Conservation (phyloP, 257 asterid species). For the Capsicum chinense region DNA sequence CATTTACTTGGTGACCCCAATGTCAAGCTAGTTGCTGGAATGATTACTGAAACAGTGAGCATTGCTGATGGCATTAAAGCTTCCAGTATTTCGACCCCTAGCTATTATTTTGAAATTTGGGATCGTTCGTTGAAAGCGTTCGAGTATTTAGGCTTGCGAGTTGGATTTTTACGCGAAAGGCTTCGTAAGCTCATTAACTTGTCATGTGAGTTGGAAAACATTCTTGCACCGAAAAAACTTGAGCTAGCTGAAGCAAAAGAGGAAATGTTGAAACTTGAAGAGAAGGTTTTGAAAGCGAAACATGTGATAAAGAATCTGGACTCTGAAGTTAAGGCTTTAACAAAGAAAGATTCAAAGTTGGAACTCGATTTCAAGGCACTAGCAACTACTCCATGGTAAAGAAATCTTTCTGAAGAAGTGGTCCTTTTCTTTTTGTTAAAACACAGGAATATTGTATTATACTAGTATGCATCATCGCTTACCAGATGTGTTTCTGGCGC, state of each 20-base stretch:
- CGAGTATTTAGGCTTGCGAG: conserved; percentile 63
- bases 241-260: conserved; percentile 43
- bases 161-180: conserved; percentile 56
- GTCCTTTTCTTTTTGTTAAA: too few species aligned
- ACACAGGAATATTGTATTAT: too few species aligned
- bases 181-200: conserved; percentile 39
- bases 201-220: conserved; percentile 39
- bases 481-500: too few species aligned
- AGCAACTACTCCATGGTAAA: conserved; percentile 58
- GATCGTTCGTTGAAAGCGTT: conserved; percentile 60
- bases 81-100: conserved; percentile 41
- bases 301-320: conserved; percentile 33
- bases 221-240: conserved; percentile 36
- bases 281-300: conserved; percentile 33
- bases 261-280: conserved; percentile 41
- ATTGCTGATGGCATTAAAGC: conserved; percentile 63
- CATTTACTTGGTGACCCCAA: conserved; percentile 54
- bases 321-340: conserved; percentile 43
- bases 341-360: conserved; percentile 35
- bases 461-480: too few species aligned
- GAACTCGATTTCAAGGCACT: conserved; percentile 37
- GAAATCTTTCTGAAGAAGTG: background rate
- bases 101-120: conserved; percentile 49
- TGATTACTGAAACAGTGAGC: conserved; percentile 49
- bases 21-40: conserved; percentile 55